phyloP scores from a whole-genome alignment of 2,329 filamentous ascomycete species.

The Trichothecium roseum region DNA sequence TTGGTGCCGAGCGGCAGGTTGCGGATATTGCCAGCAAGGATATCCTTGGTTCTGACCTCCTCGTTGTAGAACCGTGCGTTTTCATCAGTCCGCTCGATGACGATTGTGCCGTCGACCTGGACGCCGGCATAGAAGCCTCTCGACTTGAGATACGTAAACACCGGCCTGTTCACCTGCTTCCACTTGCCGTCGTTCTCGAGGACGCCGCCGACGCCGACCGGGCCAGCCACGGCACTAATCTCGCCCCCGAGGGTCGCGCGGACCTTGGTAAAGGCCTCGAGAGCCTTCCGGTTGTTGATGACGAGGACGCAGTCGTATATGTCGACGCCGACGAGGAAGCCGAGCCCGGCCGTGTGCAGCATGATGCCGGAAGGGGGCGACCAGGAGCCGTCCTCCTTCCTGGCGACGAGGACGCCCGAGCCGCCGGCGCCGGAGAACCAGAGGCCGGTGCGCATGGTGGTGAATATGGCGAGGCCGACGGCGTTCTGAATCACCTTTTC shows the following conservation, averaged over 20 bases:
- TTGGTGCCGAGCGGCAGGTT: constrained; percentile 14
- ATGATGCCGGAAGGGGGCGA: constrained; percentile 73
- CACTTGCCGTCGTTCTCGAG: constrained; percentile 46
- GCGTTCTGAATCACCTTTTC: constrained; percentile 51
- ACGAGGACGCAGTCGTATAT: constrained; percentile 84
- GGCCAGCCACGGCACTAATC: constrained; percentile 61
- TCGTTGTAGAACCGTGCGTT: constrained; percentile 78
- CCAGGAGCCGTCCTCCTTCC: constrained; percentile 58
- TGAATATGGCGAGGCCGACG: constrained; percentile 61
- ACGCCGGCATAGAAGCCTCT: constrained; percentile 79
- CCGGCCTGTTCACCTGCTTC: constrained; percentile 39
- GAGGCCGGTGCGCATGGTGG: constrained; percentile 55
- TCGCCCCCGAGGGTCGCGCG: constrained; percentile 70
- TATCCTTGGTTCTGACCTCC: constrained; percentile 29
- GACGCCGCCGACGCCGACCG: constrained; percentile 59
- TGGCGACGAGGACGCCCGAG: constrained; percentile 52
- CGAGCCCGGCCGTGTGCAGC: constrained; percentile 67
- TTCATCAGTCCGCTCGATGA: constrained; percentile 74
- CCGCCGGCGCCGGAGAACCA: constrained; percentile 59
- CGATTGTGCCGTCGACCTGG: constrained; percentile 74
- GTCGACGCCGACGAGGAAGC: constrained; percentile 71
- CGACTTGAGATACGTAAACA: constrained; percentile 67
- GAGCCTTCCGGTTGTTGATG: constrained; percentile 65
- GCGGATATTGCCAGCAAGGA: constrained; percentile 31
- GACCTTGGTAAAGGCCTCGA: constrained; percentile 65